Conservation (phyloP, 1,284 basidiomycete species). For the Rhodotorula sp. region DNA sequence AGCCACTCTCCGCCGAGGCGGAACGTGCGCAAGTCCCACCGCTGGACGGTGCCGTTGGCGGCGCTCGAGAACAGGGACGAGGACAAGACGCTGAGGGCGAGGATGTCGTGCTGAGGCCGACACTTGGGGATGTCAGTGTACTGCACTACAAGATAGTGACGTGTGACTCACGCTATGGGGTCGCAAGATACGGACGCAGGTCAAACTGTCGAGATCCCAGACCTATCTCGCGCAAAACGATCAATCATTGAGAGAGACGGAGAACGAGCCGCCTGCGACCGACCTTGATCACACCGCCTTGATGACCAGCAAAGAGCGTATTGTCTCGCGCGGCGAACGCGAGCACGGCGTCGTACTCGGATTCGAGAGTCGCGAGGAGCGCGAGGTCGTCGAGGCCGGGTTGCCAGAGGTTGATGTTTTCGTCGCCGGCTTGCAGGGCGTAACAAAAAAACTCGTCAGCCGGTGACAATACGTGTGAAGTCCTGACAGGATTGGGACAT, state of each 20-base stretch:
- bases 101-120: slow-evolving; percentile 58
- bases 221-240: slow-evolving; percentile 56
- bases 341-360: slow-evolving; percentile 62
- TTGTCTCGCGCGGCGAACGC: slow-evolving; percentile 72
- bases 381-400: slow-evolving; percentile 28
- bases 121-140: not conserved
- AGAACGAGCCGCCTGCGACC: not conserved
- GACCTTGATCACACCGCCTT: slow-evolving; percentile 78
- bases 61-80: slow-evolving; percentile 79
- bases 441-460: not conserved
- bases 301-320: slow-evolving; percentile 86
- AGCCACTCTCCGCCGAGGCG: slow-evolving; percentile 76
- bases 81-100: slow-evolving; percentile 71
- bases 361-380: slow-evolving; percentile 36
- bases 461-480: too few relatives aligned
- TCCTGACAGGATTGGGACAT: too few relatives aligned
- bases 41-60: slow-evolving; percentile 74
- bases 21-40: slow-evolving; percentile 69
- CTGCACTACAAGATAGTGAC: not conserved
- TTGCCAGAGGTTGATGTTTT: slow-evolving; percentile 49
- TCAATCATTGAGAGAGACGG: not conserved
- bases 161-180: slow-evolving; percentile 65
- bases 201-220: slow-evolving; percentile 85
- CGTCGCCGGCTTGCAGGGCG: slow-evolving; percentile 47
- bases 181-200: slow-evolving; percentile 78